A percentile compares a stretch with the other conserved stretches of the same genome.
phyloP scores from a whole-genome alignment of 345 rosid species.

The Xanthoceras sorbifolium region DNA sequence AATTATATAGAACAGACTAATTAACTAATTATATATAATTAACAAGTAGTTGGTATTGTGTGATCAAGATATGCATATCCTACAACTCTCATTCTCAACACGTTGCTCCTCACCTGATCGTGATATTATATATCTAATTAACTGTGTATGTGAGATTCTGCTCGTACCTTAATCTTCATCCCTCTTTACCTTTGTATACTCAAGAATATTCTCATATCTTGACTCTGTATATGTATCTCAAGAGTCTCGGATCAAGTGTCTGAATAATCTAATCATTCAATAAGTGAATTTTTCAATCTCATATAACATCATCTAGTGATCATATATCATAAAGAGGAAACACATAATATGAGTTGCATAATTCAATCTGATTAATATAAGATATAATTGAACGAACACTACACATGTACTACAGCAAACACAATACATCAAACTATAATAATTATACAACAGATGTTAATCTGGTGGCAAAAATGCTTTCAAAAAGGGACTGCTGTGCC shows the following conservation, averaged over 20 bases:
- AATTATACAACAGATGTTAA: background rate
- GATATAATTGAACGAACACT: background rate
- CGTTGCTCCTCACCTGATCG: too few relatives aligned
- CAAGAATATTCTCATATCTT: background rate
- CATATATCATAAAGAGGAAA: background rate
- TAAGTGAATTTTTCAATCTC: background rate
- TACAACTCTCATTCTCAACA: too few relatives aligned
- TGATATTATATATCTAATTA: too few relatives aligned
- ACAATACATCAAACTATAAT: background rate
- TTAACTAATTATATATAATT: too few relatives aligned
- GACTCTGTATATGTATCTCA: background rate
- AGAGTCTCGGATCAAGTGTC: background rate
- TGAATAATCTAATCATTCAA: background rate
- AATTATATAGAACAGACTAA: too few relatives aligned
- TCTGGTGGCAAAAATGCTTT: background rate
- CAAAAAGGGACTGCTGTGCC: background rate
- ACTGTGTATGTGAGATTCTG: too few relatives aligned
- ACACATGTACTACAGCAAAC: background rate
- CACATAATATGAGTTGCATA: background rate
- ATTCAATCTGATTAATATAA: background rate
- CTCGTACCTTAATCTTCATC: too few relatives aligned
- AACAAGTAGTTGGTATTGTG: background rate
- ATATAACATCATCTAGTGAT: background rate
- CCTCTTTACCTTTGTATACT: background rate
- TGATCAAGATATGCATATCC: background rate